phyloP scores from a whole-genome alignment of 257 asterid genomes.

The Echites panduratus region DNA sequence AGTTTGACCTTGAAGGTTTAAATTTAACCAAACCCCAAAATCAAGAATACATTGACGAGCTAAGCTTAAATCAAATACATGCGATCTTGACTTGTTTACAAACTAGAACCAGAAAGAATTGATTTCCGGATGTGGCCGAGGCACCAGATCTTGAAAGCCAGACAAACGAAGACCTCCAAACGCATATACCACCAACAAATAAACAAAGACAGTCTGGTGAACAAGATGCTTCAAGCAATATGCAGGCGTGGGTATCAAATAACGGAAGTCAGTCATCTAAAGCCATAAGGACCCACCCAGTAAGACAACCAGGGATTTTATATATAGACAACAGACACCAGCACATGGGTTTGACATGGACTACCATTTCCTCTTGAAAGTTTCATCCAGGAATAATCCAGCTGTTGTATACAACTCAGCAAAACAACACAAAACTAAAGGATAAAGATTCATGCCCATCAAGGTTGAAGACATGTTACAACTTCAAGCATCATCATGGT shows the following conservation, averaged over 20 bases:
- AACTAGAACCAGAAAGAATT: too few species aligned
- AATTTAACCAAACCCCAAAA: too few species aligned
- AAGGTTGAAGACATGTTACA: background rate
- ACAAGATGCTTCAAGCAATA: background rate
- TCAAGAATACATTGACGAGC: too few species aligned
- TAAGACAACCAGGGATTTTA: background rate
- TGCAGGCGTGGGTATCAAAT: constrained; percentile 1
- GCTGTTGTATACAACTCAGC: constrained; percentile 12
- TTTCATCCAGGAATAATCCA: constrained; percentile 12
- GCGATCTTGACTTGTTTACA: too few species aligned
- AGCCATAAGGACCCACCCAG: constrained; percentile 8
- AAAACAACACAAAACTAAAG: background rate
- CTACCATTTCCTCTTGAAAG: constrained; percentile 9
- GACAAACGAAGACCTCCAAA: background rate
- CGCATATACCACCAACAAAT: background rate
- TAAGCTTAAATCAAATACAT: too few species aligned
- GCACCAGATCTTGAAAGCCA: background rate
- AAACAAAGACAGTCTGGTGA: background rate
- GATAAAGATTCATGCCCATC: background rate
- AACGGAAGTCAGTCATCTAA: background rate
- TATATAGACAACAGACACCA: constrained; percentile 7
- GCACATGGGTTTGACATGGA: constrained; percentile 19
- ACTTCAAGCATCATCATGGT: background rate
- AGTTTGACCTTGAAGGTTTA: too few species aligned
- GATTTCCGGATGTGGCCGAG: background rate